Conservation (phyloP, 177 flowering plant genomes). For the Vitis hybrid region DNA sequence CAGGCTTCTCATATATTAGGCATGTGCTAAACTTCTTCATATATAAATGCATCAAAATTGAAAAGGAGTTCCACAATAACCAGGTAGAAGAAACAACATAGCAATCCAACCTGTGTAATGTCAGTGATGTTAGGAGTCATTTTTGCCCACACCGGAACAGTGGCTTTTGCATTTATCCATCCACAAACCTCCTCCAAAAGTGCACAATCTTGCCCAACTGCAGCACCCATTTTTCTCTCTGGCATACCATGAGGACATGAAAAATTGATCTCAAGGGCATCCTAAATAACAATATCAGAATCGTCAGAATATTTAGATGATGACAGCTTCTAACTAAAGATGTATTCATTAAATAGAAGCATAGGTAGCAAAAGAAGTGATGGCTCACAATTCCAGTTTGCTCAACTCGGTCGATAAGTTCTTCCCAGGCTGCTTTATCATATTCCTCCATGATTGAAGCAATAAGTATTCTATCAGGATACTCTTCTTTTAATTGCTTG, state of each 20-base stretch:
- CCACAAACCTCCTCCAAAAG: conserved; percentile 92
- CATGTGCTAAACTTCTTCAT: neutral
- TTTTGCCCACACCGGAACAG: conserved; percentile 99
- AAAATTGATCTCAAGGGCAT: conserved; percentile 91
- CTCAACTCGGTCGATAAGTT: conserved; percentile 91
- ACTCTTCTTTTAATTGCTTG: conserved; percentile 82
- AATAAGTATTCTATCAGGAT: conserved; percentile 88
- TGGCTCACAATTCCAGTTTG: conserved; percentile 86
- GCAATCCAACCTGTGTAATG: conserved; percentile 67
- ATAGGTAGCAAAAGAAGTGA: neutral
- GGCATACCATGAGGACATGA: conserved; percentile 99
- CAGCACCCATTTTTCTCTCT: conserved; percentile 99
- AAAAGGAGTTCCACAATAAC: neutral
- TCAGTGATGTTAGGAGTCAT: conserved; percentile 99
- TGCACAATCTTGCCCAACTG: conserved; percentile 94
- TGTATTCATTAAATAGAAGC: too few species aligned
- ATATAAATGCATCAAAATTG: neutral
- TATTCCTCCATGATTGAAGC: conserved; percentile 99
- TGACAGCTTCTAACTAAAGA: conserved; percentile 1
- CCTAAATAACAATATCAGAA: conserved; percentile 41
- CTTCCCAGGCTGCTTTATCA: conserved; percentile 92
- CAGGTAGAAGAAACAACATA: neutral
- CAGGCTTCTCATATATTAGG: neutral
- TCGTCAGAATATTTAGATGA: conserved; percentile 3
- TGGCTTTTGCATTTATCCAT: conserved; percentile 97